Evolutionary conservation across 805 yeast species (phyloP), one percentile per base, ranked within the genome.

Genomic region (Wickerhamiella brachini): DNA sequence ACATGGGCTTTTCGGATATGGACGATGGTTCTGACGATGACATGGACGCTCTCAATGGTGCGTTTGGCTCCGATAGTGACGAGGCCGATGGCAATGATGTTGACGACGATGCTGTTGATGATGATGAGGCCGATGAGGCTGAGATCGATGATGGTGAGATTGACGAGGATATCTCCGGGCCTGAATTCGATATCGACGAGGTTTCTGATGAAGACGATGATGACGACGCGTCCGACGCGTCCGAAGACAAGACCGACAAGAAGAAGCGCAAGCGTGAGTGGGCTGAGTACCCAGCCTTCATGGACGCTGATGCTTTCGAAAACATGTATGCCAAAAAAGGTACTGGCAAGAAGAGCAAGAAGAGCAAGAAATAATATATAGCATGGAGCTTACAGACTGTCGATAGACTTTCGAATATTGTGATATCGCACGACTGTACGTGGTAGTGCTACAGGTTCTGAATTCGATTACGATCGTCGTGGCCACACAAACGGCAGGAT

Each of bases 1-100:
- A 64, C 13, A 73, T 76, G 39, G 59, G 49, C 13, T 24, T 57
- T 44, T 39, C 49, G 15, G 63, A 55, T 41, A 26, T 51, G 34
- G 78, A 71, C 38, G 78, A 69, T 45, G 76, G 65, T 3, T 77
- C 69, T 18, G 73, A 68, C n/a, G 57, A 68, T 22, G 73, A 66
- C 43, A 58, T 70, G 58, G 74, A 47, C 70, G 97, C 95, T 1
- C 81, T 88, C 45, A 95, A 81, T 9, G 95, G 85, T 62, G 81
- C 80, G 58, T 68, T 85, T 64, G 73, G 73, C 26, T 80, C 84
- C 15, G 85, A 81, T 26, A 84, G 78, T 49, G 85, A 80, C 47
- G 53, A 46, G 17, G 39, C 47, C 7, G 44, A 48, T 5, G 47
- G 22, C 9, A 51, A 52, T 18, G 50, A 48, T 5, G 47, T n/a